These are phyloP conservation scores for Oxalis stricta DNA, from an alignment of 441 rosid genomes.

Conservation along the genomic window DNA sequence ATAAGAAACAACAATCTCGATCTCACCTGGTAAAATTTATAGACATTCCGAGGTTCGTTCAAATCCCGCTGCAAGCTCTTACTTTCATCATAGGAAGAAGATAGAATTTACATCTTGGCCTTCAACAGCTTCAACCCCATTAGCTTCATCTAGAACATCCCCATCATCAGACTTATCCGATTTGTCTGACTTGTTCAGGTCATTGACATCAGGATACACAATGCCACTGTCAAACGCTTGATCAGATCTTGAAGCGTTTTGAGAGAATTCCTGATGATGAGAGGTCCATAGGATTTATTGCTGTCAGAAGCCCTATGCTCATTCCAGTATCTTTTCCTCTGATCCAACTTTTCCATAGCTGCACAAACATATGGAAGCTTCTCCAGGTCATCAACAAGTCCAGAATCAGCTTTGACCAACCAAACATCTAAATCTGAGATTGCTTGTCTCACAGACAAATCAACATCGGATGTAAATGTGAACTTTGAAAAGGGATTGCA, in stretches of 20 bases:
- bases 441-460: slow-evolving; percentile 72
- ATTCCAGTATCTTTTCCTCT: slow-evolving; percentile 74
- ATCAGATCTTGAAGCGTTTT: slow-evolving; percentile 19
- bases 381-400: slow-evolving; percentile 81
- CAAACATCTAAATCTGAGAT: slow-evolving; percentile 81
- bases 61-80: slow-evolving; percentile 18
- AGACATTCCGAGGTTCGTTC: slow-evolving; percentile 23
- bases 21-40: slow-evolving; percentile 88
- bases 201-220: slow-evolving; percentile 12
- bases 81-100: slow-evolving; percentile 31
- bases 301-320: slow-evolving; percentile 27
- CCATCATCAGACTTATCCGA: slow-evolving; percentile 19
- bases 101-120: slow-evolving; percentile 20
- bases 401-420: slow-evolving; percentile 80
- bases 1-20: slow-evolving; percentile 1
- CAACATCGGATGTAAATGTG: slow-evolving; percentile 70
- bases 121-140: slow-evolving; percentile 21
- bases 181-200: slow-evolving; percentile 25
- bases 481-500: slow-evolving; percentile 66
- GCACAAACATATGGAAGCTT: slow-evolving; percentile 88
- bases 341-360: slow-evolving; percentile 68
- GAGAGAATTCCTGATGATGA: slow-evolving; percentile 14
- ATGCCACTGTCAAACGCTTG: slow-evolving; percentile 13
- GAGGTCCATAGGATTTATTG: slow-evolving; percentile 15
- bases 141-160: slow-evolving; percentile 23